Base-by-base conservation (phyloP, 441 rosid genomes). In the Bocquillonia castaneifolia region DNA sequence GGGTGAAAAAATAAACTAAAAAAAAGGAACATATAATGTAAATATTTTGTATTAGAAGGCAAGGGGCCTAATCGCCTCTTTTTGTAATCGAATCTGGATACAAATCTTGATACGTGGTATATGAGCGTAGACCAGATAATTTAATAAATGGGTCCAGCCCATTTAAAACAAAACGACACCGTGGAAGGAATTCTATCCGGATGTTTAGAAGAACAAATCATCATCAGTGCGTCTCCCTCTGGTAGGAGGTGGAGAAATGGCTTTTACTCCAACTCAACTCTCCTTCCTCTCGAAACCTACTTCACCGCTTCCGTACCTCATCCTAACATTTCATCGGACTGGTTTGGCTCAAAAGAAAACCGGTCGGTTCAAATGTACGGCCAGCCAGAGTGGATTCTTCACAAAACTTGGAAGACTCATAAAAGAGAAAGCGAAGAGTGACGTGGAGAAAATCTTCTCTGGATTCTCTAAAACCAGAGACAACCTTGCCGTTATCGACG, bases 391-490 rank as follows among this genome's bases (percentile, higher is more conserved):
- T 64, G 96, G 98, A 1, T 91, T 93, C 85, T 93, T 91, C 85
- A 78, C 90, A 17, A 85, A 91, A 14, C 86, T 93, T 3, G 95
- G 97, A 54, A 91, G 97, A 13, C 74, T 91, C 82, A 85, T 91
- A 28, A 91, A 91, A 74, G 96, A 93, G 83, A 93, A 91, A 70
- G 95, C 98, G 66, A 88, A 86, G 78, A 89, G 91, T 58, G 97
- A 91, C 78, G 96, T 93, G 5, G 98, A 89, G 45, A 93, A 85
- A 82, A 26, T 93, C 39, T 85, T 86, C 83, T 85, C 93, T 10
- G 98, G 98, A 44, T 93, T 93, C 82, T 85, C 97, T 52, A 93
- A 86, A 78, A 93, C 97, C 64, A 83, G 98, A 64, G 89, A 91
- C 64, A 91, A 93, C 67, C 91, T 93, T 59, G 91, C 96, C 44